These are phyloP conservation scores for Acrodontium crateriforme DNA, from an alignment of 2,329 filamentous ascomycete species.

Conservation along the genomic window DNA sequence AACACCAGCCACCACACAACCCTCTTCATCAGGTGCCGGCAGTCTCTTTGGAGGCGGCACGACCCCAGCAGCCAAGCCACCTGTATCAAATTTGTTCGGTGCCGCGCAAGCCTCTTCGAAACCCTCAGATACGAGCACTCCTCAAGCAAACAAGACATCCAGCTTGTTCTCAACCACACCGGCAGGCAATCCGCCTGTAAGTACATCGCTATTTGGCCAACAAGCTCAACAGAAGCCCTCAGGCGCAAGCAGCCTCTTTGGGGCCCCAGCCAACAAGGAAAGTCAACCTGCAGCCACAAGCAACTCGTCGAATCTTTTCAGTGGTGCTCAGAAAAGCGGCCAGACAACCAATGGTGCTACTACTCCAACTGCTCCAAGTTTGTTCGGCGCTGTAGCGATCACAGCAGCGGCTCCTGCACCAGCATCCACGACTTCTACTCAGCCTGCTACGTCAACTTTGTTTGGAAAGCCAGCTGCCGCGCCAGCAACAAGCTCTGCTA, in stretches of 20 bases:
- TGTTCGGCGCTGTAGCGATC: slow-evolving; percentile 3
- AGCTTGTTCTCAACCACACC: slow-evolving; percentile 13
- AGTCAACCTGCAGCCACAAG: slow-evolving; percentile 2
- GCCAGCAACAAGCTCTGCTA: no score
- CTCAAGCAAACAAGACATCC: slow-evolving; percentile 10
- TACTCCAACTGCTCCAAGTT: slow-evolving; percentile 3
- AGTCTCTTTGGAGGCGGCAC: no score
- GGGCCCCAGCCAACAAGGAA: slow-evolving; percentile 1
- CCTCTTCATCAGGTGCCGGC: no score
- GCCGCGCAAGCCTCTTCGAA: not conserved
- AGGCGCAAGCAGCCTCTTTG: slow-evolving; percentile 1
- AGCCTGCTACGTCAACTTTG: not conserved
- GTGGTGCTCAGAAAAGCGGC: no score
- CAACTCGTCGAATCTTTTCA: not conserved
- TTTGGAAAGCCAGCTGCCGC: slow-evolving; percentile 2
- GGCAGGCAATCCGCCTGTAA: slow-evolving; percentile 18
- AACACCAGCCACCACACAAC: no score
- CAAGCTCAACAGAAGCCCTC: slow-evolving; percentile 1
- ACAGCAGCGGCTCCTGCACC: not conserved
- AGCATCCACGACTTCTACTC: not conserved
- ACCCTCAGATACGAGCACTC: no score
- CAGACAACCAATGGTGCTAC: no score
- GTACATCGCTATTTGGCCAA: no score
- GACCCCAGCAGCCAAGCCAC: no score
- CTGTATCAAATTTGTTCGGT: not conserved